These are phyloP conservation scores for Backusella tarrabulga DNA, from an alignment of 192 early-diverging fungal genomes.

Conservation along the genomic window DNA sequence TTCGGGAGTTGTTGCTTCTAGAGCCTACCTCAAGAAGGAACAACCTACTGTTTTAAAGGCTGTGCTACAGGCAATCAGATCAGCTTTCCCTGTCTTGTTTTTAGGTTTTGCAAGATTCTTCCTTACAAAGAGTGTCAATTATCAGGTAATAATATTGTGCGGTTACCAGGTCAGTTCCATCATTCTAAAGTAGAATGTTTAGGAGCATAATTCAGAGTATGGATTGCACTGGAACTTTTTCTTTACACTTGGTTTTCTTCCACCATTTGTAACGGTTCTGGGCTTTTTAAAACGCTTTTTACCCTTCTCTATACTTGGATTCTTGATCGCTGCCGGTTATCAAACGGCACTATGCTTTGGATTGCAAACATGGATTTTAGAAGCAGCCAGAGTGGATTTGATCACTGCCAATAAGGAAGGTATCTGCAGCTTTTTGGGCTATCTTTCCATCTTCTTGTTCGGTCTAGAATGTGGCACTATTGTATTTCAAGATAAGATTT, in stretches of 20 bases:
- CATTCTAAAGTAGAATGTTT: background rate
- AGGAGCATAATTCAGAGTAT: slow-evolving; percentile 92
- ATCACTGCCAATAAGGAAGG: slow-evolving; percentile 91
- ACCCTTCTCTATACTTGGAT: slow-evolving; percentile 55
- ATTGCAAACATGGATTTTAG: slow-evolving; percentile 71
- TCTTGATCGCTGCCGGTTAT: slow-evolving; percentile 55
- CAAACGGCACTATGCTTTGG: slow-evolving; percentile 56
- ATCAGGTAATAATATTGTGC: slow-evolving; percentile 57
- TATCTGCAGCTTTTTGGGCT: slow-evolving; percentile 81
- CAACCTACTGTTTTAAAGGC: slow-evolving; percentile 11
- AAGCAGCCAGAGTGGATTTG: slow-evolving; percentile 68
- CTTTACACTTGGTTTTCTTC: slow-evolving; percentile 86
- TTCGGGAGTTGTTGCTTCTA: slow-evolving; percentile 77
- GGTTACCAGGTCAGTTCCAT: too few species aligned
- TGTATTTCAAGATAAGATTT: slow-evolving; percentile 36
- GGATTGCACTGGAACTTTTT: slow-evolving; percentile 99
- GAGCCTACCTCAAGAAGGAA: slow-evolving; percentile 38
- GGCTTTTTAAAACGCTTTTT: slow-evolving; percentile 48
- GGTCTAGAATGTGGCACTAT: slow-evolving; percentile 71
- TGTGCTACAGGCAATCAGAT: slow-evolving; percentile 42
- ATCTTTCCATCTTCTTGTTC: slow-evolving; percentile 78
- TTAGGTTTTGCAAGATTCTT: slow-evolving; percentile 75
- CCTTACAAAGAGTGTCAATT: slow-evolving; percentile 79
- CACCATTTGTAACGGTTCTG: slow-evolving; percentile 71
- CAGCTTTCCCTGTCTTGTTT: slow-evolving; percentile 64